Base-by-base conservation (phyloP, 768 basidiomycete genomes). In the Mycena galopus region DNA sequence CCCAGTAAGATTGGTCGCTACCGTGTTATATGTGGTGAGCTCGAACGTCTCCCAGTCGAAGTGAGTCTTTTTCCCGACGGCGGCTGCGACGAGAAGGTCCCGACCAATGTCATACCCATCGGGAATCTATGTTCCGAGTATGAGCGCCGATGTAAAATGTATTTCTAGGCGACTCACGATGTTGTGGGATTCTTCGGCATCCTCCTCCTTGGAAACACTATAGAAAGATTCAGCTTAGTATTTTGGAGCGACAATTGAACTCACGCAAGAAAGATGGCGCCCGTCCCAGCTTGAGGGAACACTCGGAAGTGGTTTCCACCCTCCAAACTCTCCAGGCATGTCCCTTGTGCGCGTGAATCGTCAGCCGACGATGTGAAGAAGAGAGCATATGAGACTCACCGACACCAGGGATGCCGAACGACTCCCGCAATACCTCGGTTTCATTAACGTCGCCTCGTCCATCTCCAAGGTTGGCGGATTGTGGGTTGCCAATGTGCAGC, bases 41-140 rank as follows among this genome's bases (percentile, higher is more conserved):
- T 70, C 57, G 53, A 74, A 74, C 12, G 44, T 70, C 2, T 21
- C 37, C 42, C 83, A 73, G 23, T 81, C 84, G 23, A 67, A 77
- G 58, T 77, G 83, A 51, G 47, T 74, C 14, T 77, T 81, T 29
- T 60, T 57, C 1, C 85, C 85, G 6, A 82, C 62, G 17, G 86
- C 83, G 19, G 71, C 66, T 2, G 77, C 58, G 16, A 85, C 86
- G 27, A 88, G 78, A 14, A 33, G 42, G 66, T 89, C 75, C 84
- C 86, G 82, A 29, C 87, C 88, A 50, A 83, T 72, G 71, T 88
- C 71, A 72, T 89, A 88, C 11, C 88, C 88, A 65, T 89, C 78
- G 0, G 85, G 79, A 4, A 81, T 16, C 35, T 37, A 16, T 16
- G 35, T 9, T 11, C 10, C 6, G 35, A 37, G 35, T 37, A 37